phyloP scores from a whole-genome alignment of 2,329 filamentous ascomycete genomes.

The Lasiodiplodia hormozganensis region DNA sequence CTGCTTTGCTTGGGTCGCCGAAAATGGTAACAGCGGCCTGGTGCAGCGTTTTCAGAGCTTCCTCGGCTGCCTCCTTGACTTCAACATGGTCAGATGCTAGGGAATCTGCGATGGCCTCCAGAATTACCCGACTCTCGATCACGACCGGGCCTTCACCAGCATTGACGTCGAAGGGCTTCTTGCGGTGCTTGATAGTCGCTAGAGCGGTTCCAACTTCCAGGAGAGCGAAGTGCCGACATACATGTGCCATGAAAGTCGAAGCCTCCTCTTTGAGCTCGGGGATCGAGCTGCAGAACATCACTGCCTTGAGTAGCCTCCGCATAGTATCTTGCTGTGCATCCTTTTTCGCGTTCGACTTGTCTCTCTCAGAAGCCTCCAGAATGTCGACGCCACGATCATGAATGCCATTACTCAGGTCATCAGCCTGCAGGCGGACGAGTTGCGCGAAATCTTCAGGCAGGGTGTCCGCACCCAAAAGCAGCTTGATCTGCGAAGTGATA shows the following conservation, averaged over 20 bases:
- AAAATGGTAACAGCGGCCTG: constrained; percentile 80
- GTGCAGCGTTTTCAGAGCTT: constrained; percentile 78
- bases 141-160: constrained; percentile 86
- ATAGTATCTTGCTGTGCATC: constrained; percentile 80
- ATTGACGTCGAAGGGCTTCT: constrained; percentile 81
- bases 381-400: constrained; percentile 72
- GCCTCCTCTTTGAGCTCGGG: constrained; percentile 81
- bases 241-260: constrained; percentile 74
- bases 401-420: constrained; percentile 79
- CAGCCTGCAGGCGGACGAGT: constrained; percentile 84
- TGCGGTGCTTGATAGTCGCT: constrained; percentile 76
- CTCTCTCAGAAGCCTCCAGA: constrained; percentile 77
- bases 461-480: constrained; percentile 85
- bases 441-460: constrained; percentile 89
- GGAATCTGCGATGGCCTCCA: constrained; percentile 88
- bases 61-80: constrained; percentile 83
- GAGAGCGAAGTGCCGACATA: constrained; percentile 89
- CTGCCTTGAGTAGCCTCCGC: constrained; percentile 86
- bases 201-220: constrained; percentile 89
- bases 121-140: constrained; percentile 85
- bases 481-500: constrained; percentile 86
- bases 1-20: constrained; percentile 73
- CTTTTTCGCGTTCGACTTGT: constrained; percentile 87
- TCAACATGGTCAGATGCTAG: constrained; percentile 82
- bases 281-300: constrained; percentile 84